A percentile compares a stretch with the other conserved stretches of the same genome.
Conservation (phyloP, 371 early-diverging fungal species). For the Lichtheimia ornata region DNA sequence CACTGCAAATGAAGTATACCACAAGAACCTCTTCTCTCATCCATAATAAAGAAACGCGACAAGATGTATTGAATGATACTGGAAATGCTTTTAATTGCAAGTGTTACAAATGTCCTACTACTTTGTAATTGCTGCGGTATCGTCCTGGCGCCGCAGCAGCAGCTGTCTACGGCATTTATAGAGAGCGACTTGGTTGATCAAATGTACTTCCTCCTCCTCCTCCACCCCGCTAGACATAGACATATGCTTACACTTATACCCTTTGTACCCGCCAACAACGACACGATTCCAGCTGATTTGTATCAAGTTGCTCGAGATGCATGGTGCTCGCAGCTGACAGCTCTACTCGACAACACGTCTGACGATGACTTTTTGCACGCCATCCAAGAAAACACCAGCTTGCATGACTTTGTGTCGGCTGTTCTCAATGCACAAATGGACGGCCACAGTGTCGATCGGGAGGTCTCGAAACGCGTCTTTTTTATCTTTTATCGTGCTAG, state of each 20-base stretch:
- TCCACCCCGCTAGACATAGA: no score
- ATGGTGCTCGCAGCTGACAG: slow-evolving; percentile 12
- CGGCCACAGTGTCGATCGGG: slow-evolving; percentile 2
- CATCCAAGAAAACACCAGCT: slow-evolving; percentile 11
- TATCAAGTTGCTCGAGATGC: slow-evolving; percentile 15
- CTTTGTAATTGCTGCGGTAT: no score
- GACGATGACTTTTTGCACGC: slow-evolving; percentile 14
- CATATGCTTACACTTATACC: slow-evolving; percentile 20
- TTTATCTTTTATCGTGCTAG: slow-evolving; percentile 17
- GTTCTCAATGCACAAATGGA: slow-evolving; percentile 12
- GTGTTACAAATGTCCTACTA: no score
- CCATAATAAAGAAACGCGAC: no score
- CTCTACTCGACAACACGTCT: slow-evolving; percentile 6
- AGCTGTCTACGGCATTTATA: neutral
- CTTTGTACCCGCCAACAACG: slow-evolving; percentile 9
- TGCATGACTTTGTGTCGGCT: slow-evolving; percentile 10
- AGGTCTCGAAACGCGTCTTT: slow-evolving; percentile 15
- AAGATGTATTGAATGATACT: no score
- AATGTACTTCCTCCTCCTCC: no score
- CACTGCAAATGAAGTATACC: no score
- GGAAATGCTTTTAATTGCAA: no score
- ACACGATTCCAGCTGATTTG: slow-evolving; percentile 13
- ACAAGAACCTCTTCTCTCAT: no score
- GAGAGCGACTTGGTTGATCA: no score
- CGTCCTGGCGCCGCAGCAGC: neutral